Conservation (phyloP, 345 rosid species). For the Eucalyptus decipiens region DNA sequence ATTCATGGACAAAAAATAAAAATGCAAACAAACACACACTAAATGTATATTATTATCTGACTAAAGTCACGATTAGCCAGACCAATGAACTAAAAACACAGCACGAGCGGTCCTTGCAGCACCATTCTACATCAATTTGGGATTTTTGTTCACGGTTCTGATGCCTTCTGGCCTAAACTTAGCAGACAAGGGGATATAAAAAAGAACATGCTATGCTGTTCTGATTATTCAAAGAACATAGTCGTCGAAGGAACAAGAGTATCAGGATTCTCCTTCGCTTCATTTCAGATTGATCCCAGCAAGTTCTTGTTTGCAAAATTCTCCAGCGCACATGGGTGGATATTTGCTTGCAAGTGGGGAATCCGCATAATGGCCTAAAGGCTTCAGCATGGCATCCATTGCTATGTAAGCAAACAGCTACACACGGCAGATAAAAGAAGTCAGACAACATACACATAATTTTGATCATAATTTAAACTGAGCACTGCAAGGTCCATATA, state of each 20-base stretch:
- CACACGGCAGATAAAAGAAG: not conserved
- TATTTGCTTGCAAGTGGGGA: constrained; percentile 57
- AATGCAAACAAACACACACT: too few species aligned
- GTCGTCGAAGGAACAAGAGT: not conserved
- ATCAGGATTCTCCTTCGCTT: constrained; percentile 17
- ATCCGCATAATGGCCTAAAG: constrained; percentile 66
- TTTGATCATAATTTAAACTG: not conserved
- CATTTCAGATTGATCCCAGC: constrained; percentile 58
- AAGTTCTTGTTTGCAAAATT: constrained; percentile 73
- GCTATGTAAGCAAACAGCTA: constrained; percentile 90
- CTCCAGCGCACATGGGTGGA: constrained; percentile 34
- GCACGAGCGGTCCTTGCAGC: not conserved
- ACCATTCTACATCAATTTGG: not conserved
- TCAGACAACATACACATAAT: not conserved
- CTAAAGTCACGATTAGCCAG: not conserved
- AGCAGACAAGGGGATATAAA: not conserved
- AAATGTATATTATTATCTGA: not conserved
- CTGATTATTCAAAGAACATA: not conserved
- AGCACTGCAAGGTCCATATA: not conserved
- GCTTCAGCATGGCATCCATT: constrained; percentile 64
- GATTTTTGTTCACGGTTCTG: not conserved
- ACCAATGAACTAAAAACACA: not conserved
- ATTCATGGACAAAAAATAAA: too few species aligned
- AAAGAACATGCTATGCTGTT: not conserved
- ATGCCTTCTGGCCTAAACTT: not conserved